Conservation (phyloP, 2,329 filamentous ascomycete species). For the Calonectria henricotiae region DNA sequence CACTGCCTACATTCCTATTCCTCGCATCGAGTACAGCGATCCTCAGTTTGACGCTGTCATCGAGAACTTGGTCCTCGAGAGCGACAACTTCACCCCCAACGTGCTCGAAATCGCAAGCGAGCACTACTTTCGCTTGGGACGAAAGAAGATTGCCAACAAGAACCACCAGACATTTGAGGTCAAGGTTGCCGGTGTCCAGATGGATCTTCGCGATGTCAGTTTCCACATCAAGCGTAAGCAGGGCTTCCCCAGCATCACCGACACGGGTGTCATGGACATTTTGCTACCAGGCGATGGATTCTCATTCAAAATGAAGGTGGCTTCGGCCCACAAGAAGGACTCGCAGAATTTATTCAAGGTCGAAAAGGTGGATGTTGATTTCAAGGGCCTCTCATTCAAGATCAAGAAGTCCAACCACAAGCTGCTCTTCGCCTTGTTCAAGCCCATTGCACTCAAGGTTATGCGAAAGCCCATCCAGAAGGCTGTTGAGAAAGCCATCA, state of each 20-base stretch:
- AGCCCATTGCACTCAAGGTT: conserved; percentile 88
- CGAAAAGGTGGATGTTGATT: conserved; percentile 87
- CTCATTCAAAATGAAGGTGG: conserved; percentile 91
- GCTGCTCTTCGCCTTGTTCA: conserved; percentile 87
- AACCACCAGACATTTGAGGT: conserved; percentile 88
- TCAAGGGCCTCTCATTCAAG: conserved; percentile 89
- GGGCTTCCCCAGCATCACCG: conserved; percentile 90
- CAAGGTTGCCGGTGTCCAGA: conserved; percentile 90
- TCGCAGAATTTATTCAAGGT: conserved; percentile 93
- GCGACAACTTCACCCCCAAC: conserved; percentile 97
- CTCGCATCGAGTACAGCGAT: conserved; percentile 94
- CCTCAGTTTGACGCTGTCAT: conserved; percentile 88
- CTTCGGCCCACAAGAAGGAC: conserved; percentile 84
- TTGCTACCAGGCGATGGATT: conserved; percentile 90
- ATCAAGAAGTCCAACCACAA: conserved; percentile 97
- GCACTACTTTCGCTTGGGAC: conserved; percentile 95
- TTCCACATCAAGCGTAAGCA: conserved; percentile 97
- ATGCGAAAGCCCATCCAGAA: conserved; percentile 90
- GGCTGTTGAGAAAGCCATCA: conserved; percentile 90
- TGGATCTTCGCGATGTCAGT: conserved; percentile 91
- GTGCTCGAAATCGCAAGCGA: conserved; percentile 89
- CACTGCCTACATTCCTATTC: conserved; percentile 91
- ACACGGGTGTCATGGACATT: conserved; percentile 91
- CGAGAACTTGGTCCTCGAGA: conserved; percentile 96
- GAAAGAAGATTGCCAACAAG: conserved; percentile 87